Conservation (phyloP, 129 eudicot genomes). For the Saussurea involucrata region DNA sequence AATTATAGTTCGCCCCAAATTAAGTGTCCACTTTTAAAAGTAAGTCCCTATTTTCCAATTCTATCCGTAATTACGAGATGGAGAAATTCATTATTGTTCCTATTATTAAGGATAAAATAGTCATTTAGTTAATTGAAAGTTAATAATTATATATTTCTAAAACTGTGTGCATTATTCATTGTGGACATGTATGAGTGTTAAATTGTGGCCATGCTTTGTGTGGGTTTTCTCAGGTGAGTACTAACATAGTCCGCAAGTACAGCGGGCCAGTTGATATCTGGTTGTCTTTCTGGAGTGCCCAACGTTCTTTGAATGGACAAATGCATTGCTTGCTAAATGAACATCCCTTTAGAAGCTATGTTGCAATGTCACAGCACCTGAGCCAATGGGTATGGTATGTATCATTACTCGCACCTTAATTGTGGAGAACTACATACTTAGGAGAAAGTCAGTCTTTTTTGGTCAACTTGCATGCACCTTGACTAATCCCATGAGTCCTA, state of each 20-base stretch:
- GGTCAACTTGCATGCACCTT: neutral
- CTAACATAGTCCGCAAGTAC: constrained; percentile 79
- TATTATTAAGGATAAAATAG: no score
- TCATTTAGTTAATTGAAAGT: no score
- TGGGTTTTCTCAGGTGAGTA: constrained; percentile 59
- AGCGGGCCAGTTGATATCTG: constrained; percentile 80
- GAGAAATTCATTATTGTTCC: no score
- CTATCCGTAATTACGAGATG: no score
- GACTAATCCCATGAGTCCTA: no score
- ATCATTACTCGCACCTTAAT: neutral
- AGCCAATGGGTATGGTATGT: constrained; percentile 98
- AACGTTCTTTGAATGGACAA: constrained; percentile 17
- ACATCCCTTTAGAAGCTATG: constrained; percentile 58
- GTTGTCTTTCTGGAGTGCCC: constrained; percentile 53
- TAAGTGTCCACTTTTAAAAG: no score
- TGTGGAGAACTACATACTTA: neutral
- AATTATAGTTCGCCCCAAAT: no score
- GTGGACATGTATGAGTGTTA: neutral
- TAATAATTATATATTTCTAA: no score
- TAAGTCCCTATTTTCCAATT: no score
- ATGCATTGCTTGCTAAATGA: constrained; percentile 65
- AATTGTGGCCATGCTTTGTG: neutral
- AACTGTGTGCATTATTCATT: no score
- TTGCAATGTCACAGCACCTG: constrained; percentile 82
- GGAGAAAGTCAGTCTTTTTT: neutral